These are phyloP conservation scores for Monosporascus sp. DNA, from an alignment of 2,329 filamentous ascomycete genomes.

Conservation along the genomic window DNA sequence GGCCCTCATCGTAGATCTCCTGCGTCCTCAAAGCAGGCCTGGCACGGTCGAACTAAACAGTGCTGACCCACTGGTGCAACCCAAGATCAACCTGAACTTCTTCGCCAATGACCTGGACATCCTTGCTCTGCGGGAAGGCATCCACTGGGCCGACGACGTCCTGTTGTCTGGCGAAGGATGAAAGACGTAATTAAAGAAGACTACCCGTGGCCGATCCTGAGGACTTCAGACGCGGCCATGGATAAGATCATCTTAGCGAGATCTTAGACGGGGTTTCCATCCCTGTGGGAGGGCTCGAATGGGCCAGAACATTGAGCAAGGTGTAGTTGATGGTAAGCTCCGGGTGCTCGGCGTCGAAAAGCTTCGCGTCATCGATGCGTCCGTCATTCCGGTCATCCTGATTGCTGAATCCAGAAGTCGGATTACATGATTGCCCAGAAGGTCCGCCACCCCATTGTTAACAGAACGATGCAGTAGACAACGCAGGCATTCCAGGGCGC, in stretches of 20 bases:
- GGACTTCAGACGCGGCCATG: slow-evolving; percentile 50
- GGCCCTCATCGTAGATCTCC: slow-evolving; percentile 48
- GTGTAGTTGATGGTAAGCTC: slow-evolving; percentile 45
- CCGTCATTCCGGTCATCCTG: slow-evolving; percentile 50
- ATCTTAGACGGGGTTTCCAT: slow-evolving; percentile 54
- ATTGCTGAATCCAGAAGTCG: slow-evolving; percentile 53
- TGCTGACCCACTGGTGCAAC: slow-evolving; percentile 49
- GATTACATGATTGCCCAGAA: slow-evolving; percentile 58
- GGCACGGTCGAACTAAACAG: slow-evolving; percentile 54
- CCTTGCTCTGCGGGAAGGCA: slow-evolving; percentile 53
- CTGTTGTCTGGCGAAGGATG: slow-evolving; percentile 50
- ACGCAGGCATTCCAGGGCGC: slow-evolving; percentile 23
- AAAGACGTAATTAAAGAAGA: slow-evolving; percentile 46
- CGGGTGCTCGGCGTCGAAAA: slow-evolving; percentile 48
- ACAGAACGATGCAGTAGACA: slow-evolving; percentile 1
- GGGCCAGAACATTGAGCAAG: slow-evolving; percentile 43
- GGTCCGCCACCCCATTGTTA: slow-evolving; percentile 12
- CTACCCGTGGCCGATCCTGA: slow-evolving; percentile 58
- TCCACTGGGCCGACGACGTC: slow-evolving; percentile 52
- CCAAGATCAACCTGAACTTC: slow-evolving; percentile 57
- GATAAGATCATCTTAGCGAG: slow-evolving; percentile 49
- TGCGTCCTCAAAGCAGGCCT: slow-evolving; percentile 33
- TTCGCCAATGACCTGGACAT: slow-evolving; percentile 50
- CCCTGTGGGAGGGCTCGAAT: slow-evolving; percentile 52
- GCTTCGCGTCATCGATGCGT: slow-evolving; percentile 51